Conservation (phyloP, 2,329 filamentous ascomycete genomes). For the Dothideomycetes sp. region DNA sequence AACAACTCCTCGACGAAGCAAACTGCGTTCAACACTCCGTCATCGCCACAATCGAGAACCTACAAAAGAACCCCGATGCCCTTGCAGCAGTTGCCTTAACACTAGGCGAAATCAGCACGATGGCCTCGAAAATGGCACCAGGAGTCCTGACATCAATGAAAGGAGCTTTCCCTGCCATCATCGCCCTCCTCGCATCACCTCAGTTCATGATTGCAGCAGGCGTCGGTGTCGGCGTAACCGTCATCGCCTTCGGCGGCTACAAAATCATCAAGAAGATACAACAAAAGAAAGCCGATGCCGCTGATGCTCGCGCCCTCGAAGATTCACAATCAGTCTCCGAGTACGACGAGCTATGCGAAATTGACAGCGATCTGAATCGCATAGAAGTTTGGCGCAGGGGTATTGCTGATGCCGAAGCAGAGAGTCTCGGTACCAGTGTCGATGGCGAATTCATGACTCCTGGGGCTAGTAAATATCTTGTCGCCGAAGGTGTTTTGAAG, state of each 20-base stretch:
- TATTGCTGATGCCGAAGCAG: conserved; percentile 48
- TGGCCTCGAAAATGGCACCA: conserved; percentile 77
- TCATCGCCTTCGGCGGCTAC: conserved; percentile 92
- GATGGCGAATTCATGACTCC: conserved; percentile 59
- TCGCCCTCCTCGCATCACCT: conserved; percentile 76
- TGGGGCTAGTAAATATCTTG: conserved; percentile 38
- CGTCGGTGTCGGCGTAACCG: conserved; percentile 81
- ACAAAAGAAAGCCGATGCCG: conserved; percentile 31
- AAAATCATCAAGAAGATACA: conserved; percentile 89
- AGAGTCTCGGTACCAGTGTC: conserved; percentile 49
- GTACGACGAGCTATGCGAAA: conserved; percentile 49
- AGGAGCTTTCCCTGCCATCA: conserved; percentile 71
- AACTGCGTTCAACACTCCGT: conserved; percentile 83
- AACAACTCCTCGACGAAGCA: conserved; percentile 72
- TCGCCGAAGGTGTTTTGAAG: conserved; percentile 38
- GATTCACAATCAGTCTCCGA: conserved; percentile 23
- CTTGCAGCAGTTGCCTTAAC: conserved; percentile 90
- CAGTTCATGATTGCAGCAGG: conserved; percentile 92
- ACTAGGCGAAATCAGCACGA: conserved; percentile 77
- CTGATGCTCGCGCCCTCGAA: conserved; percentile 19
- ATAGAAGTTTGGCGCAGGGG: conserved; percentile 57
- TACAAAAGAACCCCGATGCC: conserved; percentile 77
- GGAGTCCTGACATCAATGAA: conserved; percentile 68
- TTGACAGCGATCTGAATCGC: conserved; percentile 43
- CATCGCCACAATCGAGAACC: conserved; percentile 67